Evolutionary conservation across 768 basidiomycete genomes (phyloP).

Genomic region (Leccinum obscurum): DNA sequence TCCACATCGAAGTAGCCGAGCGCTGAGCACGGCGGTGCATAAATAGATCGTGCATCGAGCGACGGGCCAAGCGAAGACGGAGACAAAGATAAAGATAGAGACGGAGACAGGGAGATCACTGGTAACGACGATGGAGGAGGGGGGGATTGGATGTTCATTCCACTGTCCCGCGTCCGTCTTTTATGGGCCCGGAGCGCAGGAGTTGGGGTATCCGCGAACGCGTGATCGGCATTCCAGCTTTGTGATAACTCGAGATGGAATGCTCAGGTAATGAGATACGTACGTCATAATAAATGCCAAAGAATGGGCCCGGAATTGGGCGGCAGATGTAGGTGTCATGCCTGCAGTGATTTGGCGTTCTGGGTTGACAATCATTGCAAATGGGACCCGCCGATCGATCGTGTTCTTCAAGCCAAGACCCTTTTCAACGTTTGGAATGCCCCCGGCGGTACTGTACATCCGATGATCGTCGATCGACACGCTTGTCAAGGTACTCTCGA

Average conservation of each 20-base stretch:
- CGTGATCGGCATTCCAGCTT: background rate
- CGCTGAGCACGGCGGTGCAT: background rate
- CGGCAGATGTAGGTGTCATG: too few relatives aligned
- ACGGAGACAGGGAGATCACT: background rate
- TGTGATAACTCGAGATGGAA: background rate
- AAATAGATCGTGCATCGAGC: background rate
- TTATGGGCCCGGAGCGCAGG: background rate
- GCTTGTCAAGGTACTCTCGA: too few relatives aligned
- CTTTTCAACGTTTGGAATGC: too few relatives aligned
- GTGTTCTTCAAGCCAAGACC: too few relatives aligned
- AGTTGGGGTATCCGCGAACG: background rate
- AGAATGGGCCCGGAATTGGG: too few relatives aligned
- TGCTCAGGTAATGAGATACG: background rate
- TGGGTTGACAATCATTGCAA: too few relatives aligned
- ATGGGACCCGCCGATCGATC: too few relatives aligned
- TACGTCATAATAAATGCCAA: background rate
- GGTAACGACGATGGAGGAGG: background rate
- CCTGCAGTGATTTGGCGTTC: too few relatives aligned
- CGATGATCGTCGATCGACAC: too few relatives aligned
- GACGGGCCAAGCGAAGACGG: background rate
- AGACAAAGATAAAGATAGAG: background rate
- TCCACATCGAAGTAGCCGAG: background rate
- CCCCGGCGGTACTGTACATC: too few relatives aligned
- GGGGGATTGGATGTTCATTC: background rate
- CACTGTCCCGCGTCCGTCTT: background rate